Conservation (phyloP, 192 early-diverging fungal genomes). For the Piromyces finnis region DNA sequence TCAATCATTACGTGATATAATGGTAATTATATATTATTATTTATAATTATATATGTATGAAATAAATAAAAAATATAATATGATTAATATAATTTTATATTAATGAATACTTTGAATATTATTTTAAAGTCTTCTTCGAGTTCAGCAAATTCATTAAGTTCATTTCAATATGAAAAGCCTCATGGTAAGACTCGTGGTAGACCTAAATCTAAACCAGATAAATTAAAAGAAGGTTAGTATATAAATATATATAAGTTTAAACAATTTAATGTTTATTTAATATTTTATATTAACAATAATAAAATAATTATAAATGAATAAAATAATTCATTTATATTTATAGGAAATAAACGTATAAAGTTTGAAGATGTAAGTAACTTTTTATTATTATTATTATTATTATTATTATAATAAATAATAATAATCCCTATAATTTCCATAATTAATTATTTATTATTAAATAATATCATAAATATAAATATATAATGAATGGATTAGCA, state of each 20-base stretch:
- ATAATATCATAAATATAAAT: neutral
- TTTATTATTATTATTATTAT: too few relatives aligned
- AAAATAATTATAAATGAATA: too few relatives aligned
- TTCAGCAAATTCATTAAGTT: neutral
- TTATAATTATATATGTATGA: neutral
- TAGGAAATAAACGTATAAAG: neutral
- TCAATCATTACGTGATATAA: neutral
- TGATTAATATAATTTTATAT: too few relatives aligned
- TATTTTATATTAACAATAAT: too few relatives aligned
- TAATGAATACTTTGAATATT: too few relatives aligned
- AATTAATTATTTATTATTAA: too few relatives aligned
- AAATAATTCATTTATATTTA: too few relatives aligned
- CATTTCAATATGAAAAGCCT: neutral
- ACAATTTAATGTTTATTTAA: too few relatives aligned
- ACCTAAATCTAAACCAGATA: neutral
- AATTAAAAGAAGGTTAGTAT: neutral
- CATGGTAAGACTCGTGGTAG: neutral
- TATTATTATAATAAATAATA: too few relatives aligned
- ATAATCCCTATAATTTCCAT: too few relatives aligned
- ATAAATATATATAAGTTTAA: too few relatives aligned
- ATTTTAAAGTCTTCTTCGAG: neutral
- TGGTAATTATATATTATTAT: neutral
- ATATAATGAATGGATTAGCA: neutral
- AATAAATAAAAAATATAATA: neutral
- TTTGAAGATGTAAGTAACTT: neutral